These are phyloP conservation scores for Pseudogymnoascus sp. DNA, from an alignment of 2,329 filamentous ascomycete genomes.

Conservation along the genomic window DNA sequence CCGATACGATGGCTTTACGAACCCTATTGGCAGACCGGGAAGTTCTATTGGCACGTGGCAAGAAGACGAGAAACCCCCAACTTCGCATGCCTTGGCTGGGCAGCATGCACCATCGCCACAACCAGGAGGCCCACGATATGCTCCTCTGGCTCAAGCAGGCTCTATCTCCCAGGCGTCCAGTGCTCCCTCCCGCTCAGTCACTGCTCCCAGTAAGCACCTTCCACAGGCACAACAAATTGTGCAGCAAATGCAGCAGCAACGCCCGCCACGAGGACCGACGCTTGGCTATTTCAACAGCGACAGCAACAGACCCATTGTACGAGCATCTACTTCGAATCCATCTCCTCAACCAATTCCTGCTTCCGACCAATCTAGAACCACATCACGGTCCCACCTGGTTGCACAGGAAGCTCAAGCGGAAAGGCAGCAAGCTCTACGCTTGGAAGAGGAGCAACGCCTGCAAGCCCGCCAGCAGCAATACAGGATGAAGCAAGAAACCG, in stretches of 20 bases:
- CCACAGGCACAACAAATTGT: constrained; percentile 16
- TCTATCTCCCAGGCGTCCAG: constrained; percentile 22
- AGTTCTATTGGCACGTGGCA: constrained; percentile 10
- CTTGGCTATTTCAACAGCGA: constrained; percentile 25
- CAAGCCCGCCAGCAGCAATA: constrained; percentile 23
- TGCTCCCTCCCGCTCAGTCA: constrained; percentile 21
- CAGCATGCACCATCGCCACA: constrained; percentile 25
- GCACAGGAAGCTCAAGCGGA: constrained; percentile 27
- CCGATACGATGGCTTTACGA: neutral
- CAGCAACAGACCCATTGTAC: constrained; percentile 5
- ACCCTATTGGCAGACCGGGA: neutral
- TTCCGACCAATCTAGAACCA: constrained; percentile 16
- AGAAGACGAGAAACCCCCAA: neutral
- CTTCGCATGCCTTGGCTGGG: constrained; percentile 15
- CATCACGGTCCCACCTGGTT: constrained; percentile 23
- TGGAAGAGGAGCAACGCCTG: constrained; percentile 16
- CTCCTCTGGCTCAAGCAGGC: constrained; percentile 27
- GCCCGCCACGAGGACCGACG: constrained; percentile 22
- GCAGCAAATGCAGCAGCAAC: constrained; percentile 15
- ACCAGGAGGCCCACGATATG: constrained; percentile 21
- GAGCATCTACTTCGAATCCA: constrained; percentile 12
- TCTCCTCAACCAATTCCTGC: constrained; percentile 14
- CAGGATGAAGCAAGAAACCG: constrained; percentile 28
- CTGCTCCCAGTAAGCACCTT: constrained; percentile 22
- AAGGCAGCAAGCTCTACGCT: constrained; percentile 22